Percentiles rank a stretch among this genome's conserved stretches.
These are phyloP conservation scores for Grosmannia huntii DNA, from an alignment of 2,329 filamentous ascomycete genomes.

Conservation along the genomic window DNA sequence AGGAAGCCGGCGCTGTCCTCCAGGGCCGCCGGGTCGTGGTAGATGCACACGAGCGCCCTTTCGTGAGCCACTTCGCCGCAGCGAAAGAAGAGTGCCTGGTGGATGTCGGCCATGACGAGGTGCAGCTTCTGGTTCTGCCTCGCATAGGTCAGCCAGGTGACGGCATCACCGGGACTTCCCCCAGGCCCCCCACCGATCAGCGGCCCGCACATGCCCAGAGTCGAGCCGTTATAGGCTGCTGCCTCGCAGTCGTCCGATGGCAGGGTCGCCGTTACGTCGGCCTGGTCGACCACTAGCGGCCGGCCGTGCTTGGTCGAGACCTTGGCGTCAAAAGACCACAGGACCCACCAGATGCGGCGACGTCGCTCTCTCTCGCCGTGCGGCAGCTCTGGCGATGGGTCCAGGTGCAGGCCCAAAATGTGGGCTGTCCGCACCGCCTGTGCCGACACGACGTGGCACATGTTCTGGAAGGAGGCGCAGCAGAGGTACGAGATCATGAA, in stretches of 20 bases:
- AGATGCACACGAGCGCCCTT: conserved; percentile 13
- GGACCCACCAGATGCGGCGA: conserved; percentile 37
- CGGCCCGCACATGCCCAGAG: conserved; percentile 10
- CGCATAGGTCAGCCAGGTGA: conserved; percentile 26
- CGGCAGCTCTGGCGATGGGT: conserved; percentile 25
- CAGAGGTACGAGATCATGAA: conserved; percentile 32
- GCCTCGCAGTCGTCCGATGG: conserved; percentile 19
- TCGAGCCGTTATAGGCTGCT: conserved; percentile 6
- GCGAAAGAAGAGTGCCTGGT: conserved; percentile 19
- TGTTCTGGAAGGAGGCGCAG: conserved; percentile 35
- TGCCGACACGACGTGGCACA: conserved; percentile 26
- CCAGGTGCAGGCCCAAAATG: conserved; percentile 33
- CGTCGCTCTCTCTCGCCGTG: conserved; percentile 26
- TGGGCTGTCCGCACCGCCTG: conserved; percentile 31
- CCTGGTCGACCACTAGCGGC: conserved; percentile 23
- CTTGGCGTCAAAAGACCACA: conserved; percentile 36
- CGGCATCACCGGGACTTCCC: conserved; percentile 5
- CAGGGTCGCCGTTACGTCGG: conserved; percentile 21
- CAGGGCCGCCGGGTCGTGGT: conserved; percentile 15
- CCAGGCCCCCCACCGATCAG: not conserved
- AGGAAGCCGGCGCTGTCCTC: conserved; percentile 10
- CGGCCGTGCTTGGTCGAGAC: conserved; percentile 32
- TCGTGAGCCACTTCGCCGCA: conserved; percentile 13
- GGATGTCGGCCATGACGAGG: conserved; percentile 19
- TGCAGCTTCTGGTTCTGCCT: conserved; percentile 22